phyloP scores from a whole-genome alignment of 129 eudicot genomes.

The Centrapalus pauciflorus region DNA sequence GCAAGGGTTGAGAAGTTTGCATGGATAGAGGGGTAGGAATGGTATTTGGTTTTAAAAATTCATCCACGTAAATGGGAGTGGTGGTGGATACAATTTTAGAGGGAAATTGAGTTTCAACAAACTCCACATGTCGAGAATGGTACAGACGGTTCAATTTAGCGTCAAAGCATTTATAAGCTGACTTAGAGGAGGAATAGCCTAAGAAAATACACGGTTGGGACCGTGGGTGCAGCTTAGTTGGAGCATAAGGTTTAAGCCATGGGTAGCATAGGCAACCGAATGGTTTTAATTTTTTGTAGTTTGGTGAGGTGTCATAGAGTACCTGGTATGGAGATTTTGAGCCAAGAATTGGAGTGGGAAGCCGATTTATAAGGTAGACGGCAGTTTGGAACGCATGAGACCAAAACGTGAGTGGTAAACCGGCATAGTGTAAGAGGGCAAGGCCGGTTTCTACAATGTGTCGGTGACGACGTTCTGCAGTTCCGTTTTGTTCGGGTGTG shows the following conservation, averaged over 20 bases:
- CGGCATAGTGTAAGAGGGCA: conserved; percentile 7
- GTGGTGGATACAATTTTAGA: neutral
- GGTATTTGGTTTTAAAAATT: neutral
- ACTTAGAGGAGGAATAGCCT: neutral
- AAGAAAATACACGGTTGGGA: neutral
- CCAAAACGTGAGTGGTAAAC: conserved; percentile 1
- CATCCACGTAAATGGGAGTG: neutral
- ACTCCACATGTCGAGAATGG: neutral
- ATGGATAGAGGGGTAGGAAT: neutral
- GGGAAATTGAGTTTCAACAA: neutral
- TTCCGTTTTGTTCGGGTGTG: conserved; percentile 21
- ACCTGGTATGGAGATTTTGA: neutral
- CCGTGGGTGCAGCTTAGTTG: neutral
- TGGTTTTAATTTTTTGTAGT: neutral
- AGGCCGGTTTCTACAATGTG: conserved; percentile 14
- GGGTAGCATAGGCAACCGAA: conserved; percentile 10
- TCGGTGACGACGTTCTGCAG: neutral
- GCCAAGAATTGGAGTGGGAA: neutral
- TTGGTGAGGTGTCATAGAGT: neutral
- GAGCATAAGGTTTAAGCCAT: conserved; percentile 20
- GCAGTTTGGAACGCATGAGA: neutral
- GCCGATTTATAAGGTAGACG: neutral
- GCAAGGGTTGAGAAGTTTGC: neutral
- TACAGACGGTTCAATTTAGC: neutral
- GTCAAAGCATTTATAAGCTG: neutral